Evolutionary conservation across 2,329 filamentous ascomycete species (phyloP).

Genomic region (Uncinocarpus reesii): DNA sequence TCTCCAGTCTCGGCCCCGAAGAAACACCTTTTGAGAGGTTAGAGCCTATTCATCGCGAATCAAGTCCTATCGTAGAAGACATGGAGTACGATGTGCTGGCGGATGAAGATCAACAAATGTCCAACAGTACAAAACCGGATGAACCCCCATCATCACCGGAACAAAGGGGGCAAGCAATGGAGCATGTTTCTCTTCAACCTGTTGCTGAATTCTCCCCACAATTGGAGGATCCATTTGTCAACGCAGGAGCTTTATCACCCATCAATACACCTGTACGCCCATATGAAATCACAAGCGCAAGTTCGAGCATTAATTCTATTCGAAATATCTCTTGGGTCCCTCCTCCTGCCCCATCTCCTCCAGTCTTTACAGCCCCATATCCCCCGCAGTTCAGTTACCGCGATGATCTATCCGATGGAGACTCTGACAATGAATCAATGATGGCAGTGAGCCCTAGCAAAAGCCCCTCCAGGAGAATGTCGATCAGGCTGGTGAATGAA

Average conservation of each 20-base stretch:
- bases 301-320: slow-evolving; percentile 16
- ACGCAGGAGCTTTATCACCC: slow-evolving; percentile 13
- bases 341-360: slow-evolving; percentile 20
- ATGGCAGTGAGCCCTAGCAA: slow-evolving; percentile 16
- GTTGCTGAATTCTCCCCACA: neutral
- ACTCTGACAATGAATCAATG: slow-evolving; percentile 25
- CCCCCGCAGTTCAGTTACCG: slow-evolving; percentile 17
- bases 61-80: neutral
- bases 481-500: slow-evolving; percentile 5
- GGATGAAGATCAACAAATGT: neutral
- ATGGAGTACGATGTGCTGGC: neutral
- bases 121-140: neutral
- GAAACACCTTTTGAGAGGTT: neutral
- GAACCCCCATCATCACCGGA: slow-evolving; percentile 11
- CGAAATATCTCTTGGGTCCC: slow-evolving; percentile 15
- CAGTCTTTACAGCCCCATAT: slow-evolving; percentile 11
- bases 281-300: slow-evolving; percentile 18
- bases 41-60: neutral
- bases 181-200: neutral
- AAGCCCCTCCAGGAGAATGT: slow-evolving; percentile 2
- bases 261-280: slow-evolving; percentile 16
- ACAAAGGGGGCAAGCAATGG: slow-evolving; percentile 11
- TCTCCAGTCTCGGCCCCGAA: neutral
- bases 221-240: slow-evolving; percentile 15
- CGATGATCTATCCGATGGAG: slow-evolving; percentile 18